Conservation (phyloP, 192 early-diverging fungal species). For the Piromyces sp. region DNA sequence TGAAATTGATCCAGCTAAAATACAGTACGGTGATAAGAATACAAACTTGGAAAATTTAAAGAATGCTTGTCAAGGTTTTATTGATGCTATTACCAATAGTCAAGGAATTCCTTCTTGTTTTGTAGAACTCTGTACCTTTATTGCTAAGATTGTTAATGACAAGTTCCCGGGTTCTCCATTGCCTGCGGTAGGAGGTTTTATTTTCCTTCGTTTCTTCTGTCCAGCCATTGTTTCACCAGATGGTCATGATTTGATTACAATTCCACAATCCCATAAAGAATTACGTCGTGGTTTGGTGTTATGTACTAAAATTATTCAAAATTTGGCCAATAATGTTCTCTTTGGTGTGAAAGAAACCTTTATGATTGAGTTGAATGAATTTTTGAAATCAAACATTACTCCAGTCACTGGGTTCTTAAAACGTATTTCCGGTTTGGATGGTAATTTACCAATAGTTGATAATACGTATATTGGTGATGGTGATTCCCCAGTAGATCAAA, state of each 20-base stretch:
- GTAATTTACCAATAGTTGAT: background rate
- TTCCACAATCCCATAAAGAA: conserved; percentile 41
- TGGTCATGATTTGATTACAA: conserved; percentile 46
- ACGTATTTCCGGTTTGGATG: conserved; percentile 41
- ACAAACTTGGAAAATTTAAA: conserved; percentile 66
- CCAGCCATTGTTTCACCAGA: conserved; percentile 90
- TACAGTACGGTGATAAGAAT: conserved; percentile 40
- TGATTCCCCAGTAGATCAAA: background rate
- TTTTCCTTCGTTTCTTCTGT: conserved; percentile 90
- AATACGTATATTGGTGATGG: background rate
- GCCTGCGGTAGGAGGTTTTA: conserved; percentile 81
- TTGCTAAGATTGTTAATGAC: conserved; percentile 55
- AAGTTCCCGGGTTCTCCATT: conserved; percentile 70
- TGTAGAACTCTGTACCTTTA: conserved; percentile 63
- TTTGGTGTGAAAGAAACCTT: conserved; percentile 88
- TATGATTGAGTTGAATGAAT: conserved; percentile 82
- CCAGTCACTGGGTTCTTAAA: conserved; percentile 63
- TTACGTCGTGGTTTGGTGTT: conserved; percentile 73
- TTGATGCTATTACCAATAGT: conserved; percentile 68
- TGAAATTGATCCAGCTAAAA: conserved; percentile 73
- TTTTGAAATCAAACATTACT: conserved; percentile 63
- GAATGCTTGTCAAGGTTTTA: conserved; percentile 50
- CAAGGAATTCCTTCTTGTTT: conserved; percentile 50
- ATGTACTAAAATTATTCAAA: conserved; percentile 89
- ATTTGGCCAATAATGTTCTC: conserved; percentile 83